These are phyloP conservation scores for Ambrosiella cleistominuta DNA, from an alignment of 2,329 filamentous ascomycete genomes.

Conservation along the genomic window DNA sequence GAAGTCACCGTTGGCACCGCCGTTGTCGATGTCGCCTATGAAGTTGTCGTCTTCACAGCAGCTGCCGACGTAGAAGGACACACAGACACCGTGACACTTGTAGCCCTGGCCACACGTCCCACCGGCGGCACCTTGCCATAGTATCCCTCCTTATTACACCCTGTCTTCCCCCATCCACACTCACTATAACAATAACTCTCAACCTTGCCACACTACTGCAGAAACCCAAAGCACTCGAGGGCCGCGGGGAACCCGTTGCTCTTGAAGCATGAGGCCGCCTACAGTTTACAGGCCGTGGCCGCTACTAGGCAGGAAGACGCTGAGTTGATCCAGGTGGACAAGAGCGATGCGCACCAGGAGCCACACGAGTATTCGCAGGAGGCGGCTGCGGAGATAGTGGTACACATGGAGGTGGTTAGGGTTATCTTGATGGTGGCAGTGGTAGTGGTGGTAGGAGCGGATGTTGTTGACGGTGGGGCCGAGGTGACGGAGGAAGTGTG, in stretches of 20 bases:
- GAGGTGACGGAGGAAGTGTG: conserved; percentile 1
- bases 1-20: conserved; percentile 31
- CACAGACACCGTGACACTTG: conserved; percentile 19
- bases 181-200: conserved; percentile 26
- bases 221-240: conserved; percentile 33
- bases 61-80: conserved; percentile 17
- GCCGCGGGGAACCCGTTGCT: conserved; percentile 32
- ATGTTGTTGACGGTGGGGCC: no score
- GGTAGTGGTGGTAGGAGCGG: no score
- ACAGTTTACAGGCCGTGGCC: conserved; percentile 28
- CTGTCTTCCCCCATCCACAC: conserved; percentile 19
- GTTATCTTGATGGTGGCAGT: no score
- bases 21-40: conserved; percentile 18
- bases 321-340: conserved; percentile 30
- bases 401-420: conserved; percentile 19
- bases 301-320: conserved; percentile 24
- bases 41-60: conserved; percentile 17
- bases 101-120: conserved; percentile 20
- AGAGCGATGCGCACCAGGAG: conserved; percentile 33
- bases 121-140: conserved; percentile 25
- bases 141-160: conserved; percentile 28
- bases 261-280: conserved; percentile 33
- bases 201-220: conserved; percentile 31
- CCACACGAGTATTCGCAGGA: conserved; percentile 38
- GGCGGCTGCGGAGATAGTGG: conserved; percentile 27